Percentiles rank a stretch among this genome's conserved stretches.
Conservation (phyloP, 768 basidiomycete genomes). For the Fomitopsis serialis region DNA sequence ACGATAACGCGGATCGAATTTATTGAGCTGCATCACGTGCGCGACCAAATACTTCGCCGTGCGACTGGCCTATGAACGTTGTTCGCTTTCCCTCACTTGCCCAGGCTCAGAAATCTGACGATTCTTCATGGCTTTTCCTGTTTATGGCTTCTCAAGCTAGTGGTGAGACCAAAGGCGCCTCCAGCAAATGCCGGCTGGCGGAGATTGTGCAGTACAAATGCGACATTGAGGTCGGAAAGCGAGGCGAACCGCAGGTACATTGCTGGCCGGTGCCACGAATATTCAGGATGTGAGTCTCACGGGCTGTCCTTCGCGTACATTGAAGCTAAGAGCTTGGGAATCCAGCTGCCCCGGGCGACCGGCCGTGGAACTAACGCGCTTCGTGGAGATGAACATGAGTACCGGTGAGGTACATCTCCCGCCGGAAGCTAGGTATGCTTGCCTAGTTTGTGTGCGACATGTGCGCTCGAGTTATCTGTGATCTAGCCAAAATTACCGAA, state of each 20-base stretch:
- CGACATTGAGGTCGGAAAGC: constrained; percentile 28
- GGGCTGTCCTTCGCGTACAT: constrained; percentile 6
- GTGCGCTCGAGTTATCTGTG: not conserved
- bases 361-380: constrained; percentile 46
- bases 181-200: constrained; percentile 47
- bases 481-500: constrained; percentile 19
- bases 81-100: not conserved
- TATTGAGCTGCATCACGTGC: constrained; percentile 2
- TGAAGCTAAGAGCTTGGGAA: not conserved
- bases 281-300: constrained; percentile 56
- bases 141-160: not conserved
- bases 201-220: constrained; percentile 76
- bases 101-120: not conserved
- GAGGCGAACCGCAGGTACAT: constrained; percentile 32
- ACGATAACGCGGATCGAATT: constrained; percentile 16
- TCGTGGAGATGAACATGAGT: constrained; percentile 11
- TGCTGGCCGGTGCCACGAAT: constrained; percentile 76
- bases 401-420: constrained; percentile 17
- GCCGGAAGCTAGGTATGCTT: constrained; percentile 33
- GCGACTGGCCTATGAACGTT: not conserved
- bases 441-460: not conserved
- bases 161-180: not conserved
- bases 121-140: not conserved
- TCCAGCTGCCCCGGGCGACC: constrained; percentile 60
- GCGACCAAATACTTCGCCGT: not conserved